phyloP scores from a whole-genome alignment of 257 asterid genomes.

The Gentiana straminea region DNA sequence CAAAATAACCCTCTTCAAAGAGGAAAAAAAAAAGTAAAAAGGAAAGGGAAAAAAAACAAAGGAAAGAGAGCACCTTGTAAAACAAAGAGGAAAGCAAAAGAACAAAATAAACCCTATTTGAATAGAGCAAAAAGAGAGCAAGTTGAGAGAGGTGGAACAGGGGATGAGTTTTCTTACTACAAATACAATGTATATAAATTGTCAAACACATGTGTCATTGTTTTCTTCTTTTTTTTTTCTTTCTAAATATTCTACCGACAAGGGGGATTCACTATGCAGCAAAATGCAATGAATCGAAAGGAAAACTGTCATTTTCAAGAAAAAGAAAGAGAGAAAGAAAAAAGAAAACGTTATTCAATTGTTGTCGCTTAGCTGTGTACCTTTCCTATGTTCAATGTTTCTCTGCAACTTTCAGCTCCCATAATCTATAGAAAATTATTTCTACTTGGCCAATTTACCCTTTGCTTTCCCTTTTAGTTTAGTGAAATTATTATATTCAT shows the following conservation, averaged over 20 bases:
- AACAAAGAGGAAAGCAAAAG: constrained; percentile 19
- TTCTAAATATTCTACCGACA: neutral
- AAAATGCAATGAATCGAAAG: no score
- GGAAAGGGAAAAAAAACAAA: constrained; percentile 8
- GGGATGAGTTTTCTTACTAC: constrained; percentile 11
- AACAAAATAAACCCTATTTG: constrained; percentile 43
- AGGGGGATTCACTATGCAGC: neutral
- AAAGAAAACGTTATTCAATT: neutral
- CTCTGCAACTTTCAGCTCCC: no score
- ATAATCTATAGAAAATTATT: no score
- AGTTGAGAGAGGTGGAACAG: constrained; percentile 6
- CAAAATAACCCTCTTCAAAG: constrained; percentile 47
- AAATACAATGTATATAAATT: constrained; percentile 10
- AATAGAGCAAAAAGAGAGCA: constrained; percentile 64
- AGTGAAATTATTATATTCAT: no score
- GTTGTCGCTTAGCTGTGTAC: no score
- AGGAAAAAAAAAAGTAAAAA: constrained; percentile 26
- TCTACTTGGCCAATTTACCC: no score
- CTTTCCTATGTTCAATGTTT: no score
- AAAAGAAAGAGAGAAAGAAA: neutral
- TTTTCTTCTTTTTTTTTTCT: neutral
- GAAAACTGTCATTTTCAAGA: no score
- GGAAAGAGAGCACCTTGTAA: constrained; percentile 12
- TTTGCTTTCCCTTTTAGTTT: no score
- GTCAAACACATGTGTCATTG: neutral